These are phyloP conservation scores for Trichophaea hybrida DNA, from an alignment of 2,329 filamentous ascomycete genomes.

Conservation along the genomic window DNA sequence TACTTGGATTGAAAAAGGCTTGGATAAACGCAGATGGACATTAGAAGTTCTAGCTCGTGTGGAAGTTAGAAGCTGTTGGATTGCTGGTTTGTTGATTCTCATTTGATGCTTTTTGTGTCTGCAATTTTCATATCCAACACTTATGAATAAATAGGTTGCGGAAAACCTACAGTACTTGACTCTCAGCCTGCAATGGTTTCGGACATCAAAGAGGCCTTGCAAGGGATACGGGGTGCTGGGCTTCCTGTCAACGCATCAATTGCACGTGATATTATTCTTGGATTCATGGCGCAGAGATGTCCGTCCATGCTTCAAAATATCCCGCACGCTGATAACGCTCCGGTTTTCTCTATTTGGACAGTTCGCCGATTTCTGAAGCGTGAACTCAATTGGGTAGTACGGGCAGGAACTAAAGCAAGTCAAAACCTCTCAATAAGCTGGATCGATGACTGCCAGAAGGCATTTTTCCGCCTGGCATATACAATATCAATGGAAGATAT, in stretches of 20 bases:
- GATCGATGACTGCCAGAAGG: background rate
- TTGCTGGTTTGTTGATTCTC: no score
- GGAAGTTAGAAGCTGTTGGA: no score
- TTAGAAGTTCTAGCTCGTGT: no score
- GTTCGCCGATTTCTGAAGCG: background rate
- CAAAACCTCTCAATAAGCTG: background rate
- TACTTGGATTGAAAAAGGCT: no score
- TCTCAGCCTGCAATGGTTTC: no score
- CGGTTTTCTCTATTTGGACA: background rate
- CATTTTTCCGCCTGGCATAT: background rate
- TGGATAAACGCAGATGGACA: no score
- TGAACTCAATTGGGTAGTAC: background rate
- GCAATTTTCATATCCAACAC: no score
- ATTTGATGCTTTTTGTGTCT: no score
- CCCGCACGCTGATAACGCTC: background rate
- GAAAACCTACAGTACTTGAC: no score
- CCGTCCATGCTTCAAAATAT: background rate
- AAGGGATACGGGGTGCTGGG: background rate
- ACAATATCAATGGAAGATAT: background rate
- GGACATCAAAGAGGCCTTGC: no score
- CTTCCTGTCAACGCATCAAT: background rate
- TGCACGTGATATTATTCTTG: background rate
- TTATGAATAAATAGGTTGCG: no score
- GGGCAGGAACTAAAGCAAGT: background rate
- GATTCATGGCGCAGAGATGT: background rate